Percentiles rank a stretch among this genome's conserved stretches.
These are phyloP conservation scores for Aspergillus proliferans DNA, from an alignment of 2,329 filamentous ascomycete species.

Conservation along the genomic window DNA sequence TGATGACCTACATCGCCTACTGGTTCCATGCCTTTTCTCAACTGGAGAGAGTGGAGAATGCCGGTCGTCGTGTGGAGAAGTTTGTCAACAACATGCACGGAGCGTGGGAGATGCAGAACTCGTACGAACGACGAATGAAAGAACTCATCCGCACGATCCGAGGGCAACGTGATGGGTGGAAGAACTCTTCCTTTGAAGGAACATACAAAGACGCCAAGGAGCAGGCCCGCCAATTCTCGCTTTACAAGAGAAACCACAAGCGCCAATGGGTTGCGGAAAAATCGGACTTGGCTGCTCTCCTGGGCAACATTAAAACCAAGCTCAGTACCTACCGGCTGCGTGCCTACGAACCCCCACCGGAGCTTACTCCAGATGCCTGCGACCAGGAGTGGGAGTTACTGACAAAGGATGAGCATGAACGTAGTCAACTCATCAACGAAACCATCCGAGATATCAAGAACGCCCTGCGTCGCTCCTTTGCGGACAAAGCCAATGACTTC, in stretches of 20 bases:
- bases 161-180: slow-evolving; percentile 69
- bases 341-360: slow-evolving; percentile 81
- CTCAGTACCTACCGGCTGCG: slow-evolving; percentile 87
- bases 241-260: slow-evolving; percentile 89
- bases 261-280: slow-evolving; percentile 96
- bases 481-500: slow-evolving; percentile 97
- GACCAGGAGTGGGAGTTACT: slow-evolving; percentile 76
- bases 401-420: slow-evolving; percentile 75
- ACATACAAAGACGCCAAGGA: slow-evolving; percentile 89
- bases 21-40: slow-evolving; percentile 99
- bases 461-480: slow-evolving; percentile 81
- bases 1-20: slow-evolving; percentile 99
- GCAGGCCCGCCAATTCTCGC: slow-evolving; percentile 72
- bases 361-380: slow-evolving; percentile 73
- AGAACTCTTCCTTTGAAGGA: slow-evolving; percentile 74
- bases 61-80: slow-evolving; percentile 91
- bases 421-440: slow-evolving; percentile 93
- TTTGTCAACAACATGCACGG: slow-evolving; percentile 99
- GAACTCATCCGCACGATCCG: slow-evolving; percentile 70
- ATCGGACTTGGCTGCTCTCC: slow-evolving; percentile 82
- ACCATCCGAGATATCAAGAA: slow-evolving; percentile 99
- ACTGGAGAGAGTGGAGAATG: slow-evolving; percentile 98
- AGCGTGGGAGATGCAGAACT: slow-evolving; percentile 98
- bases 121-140: slow-evolving; percentile 85
- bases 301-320: slow-evolving; percentile 99